These are phyloP conservation scores for Boletales sp. DNA, from an alignment of 768 basidiomycete species.

Conservation along the genomic window DNA sequence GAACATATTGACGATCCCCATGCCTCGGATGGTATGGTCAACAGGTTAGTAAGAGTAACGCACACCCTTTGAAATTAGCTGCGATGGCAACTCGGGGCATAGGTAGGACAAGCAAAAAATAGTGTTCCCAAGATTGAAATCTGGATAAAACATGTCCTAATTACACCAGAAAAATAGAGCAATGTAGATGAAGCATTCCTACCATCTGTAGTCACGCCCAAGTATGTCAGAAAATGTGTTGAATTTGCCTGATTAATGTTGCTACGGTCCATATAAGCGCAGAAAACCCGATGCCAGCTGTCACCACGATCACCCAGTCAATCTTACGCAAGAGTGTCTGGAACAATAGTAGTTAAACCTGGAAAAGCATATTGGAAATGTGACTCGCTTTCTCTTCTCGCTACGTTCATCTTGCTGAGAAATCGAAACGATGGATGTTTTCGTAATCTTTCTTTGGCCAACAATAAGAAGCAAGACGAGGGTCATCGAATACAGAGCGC, in stretches of 20 bases:
- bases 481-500: conserved; percentile 52
- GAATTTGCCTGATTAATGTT: conserved; percentile 59
- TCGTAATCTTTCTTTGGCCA: conserved; percentile 53
- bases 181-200: not conserved
- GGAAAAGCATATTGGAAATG: no score
- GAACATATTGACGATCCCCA: conserved; percentile 51
- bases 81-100: conserved; percentile 59
- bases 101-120: conserved; percentile 50
- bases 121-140: conserved; percentile 55
- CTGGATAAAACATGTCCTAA: conserved; percentile 21
- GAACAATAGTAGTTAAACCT: no score
- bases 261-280: conserved; percentile 49
- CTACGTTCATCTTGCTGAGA: conserved; percentile 55
- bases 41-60: conserved; percentile 43
- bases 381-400: conserved; percentile 46
- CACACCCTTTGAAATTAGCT: conserved; percentile 57
- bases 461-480: conserved; percentile 38
- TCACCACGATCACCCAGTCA: conserved; percentile 60
- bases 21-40: conserved; percentile 54
- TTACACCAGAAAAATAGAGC: not conserved
- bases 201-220: conserved; percentile 50
- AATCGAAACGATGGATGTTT: conserved; percentile 55
- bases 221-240: conserved; percentile 52
- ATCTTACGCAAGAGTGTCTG: conserved; percentile 48
- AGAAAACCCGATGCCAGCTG: conserved; percentile 54